Evolutionary conservation across 805 yeast genomes (phyloP), one percentile per base, ranked within the genome.

Genomic region (Nakazawaea holstii): DNA sequence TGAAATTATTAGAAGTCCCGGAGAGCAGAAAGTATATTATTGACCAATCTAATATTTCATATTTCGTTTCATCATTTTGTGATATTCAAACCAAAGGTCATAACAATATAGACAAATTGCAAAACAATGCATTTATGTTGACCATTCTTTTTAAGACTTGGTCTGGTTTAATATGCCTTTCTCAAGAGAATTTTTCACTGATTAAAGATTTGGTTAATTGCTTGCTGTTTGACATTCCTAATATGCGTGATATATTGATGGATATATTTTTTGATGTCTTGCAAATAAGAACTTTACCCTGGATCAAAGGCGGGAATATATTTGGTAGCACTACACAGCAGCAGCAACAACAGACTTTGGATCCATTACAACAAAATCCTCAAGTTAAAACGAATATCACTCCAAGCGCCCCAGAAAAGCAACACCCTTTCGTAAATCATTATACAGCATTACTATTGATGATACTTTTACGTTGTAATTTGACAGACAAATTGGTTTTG

Each of bases 221-320:
- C 59, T 67, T 94, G 38, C 64, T 69, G n/a, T 72, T 75, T 45
- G 80, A 80, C n/a, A 75, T 79, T 9, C 70, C 79, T 1, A 61
- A 71, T 35, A 64, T 83, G 4, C 76, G 87, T 36, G 82, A 78
- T 32, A 76, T 80, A 28, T 59, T 91, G 14, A 66, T 92, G 53
- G 95, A 88, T 56, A 70, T 90, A 2, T 70, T 91, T 36, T 73
- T 82, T 39, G 91, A 86, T 56, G 66, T 85, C 4, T 67, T 94
- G 39, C 66, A 82, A 49, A 78, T 87, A 11, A 71, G 72, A 56
- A 69, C 79, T 1, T 63, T 84, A 15, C 77, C 85, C 0, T 79
- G 86, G 84, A 49, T 59, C 13, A 51, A 41, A 26, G 44, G 6
- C 24, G 41, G 45, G 35, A 36, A 49, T 10, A 8, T 48, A 48